Base-by-base conservation (phyloP, 768 basidiomycete genomes). In the Leucocoprinus sp. region DNA sequence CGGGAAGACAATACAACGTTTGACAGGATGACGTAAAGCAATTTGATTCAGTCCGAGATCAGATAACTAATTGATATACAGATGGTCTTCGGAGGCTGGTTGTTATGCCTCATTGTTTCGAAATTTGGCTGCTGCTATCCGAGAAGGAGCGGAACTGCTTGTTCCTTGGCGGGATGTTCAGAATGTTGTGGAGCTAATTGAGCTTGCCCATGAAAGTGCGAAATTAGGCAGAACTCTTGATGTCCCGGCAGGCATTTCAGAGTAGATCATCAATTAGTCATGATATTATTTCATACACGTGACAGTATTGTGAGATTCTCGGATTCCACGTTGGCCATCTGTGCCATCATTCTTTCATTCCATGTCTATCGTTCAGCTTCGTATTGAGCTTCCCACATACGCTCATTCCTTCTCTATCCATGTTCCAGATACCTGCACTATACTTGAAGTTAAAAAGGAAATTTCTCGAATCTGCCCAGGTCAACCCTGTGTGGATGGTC, bases 111-210 rank as follows among this genome's bases (percentile, higher is more conserved):
- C 70, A 22, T 61, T 87, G 41, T 88, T 80, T 68, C 72, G 66
- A 47, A 82, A 87, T 53, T 62, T 88, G 17, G 84, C 76, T 8
- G 71, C 66, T 19, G 75, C 74, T 5, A 82, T 90, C 45, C 67
- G 78, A 24, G 60, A 72, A 19, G 71, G 70, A 3, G 70, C 66
- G 5, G 70, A 74, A 41, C 70, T 69, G 27, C 70, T 67, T 5
- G 76, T 92, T 35, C 85, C 78, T 59, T 89, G 86, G 73, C 75
- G 78, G 53, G 79, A 91, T 58, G 79, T 84, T 0, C 74, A 75
- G 7, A 62, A 70, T 5, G 82, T 85, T 7, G 78, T 93, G 52
- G 75, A 84, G 64, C 70, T 93, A 58, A 77, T 91, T 54, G 85
- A 91, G 62, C 66, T 85, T 8, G 85, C 83, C 6, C 68, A 77